A percentile compares a stretch with the other conserved stretches of the same genome.
Conservation (phyloP, 2,329 filamentous ascomycete species). For the Calonectria leucothoes region DNA sequence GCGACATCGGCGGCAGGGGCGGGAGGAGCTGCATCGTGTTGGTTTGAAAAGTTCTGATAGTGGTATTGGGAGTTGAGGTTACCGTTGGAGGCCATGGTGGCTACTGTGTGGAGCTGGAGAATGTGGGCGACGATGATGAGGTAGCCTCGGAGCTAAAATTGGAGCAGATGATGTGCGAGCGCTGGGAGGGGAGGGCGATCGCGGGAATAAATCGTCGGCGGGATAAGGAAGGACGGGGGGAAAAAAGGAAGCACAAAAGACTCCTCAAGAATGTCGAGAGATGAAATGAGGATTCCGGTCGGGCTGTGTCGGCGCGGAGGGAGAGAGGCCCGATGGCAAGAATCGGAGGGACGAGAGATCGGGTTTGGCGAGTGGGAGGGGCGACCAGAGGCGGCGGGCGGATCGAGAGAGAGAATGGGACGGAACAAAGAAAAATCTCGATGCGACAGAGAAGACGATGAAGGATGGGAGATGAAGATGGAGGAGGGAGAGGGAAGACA, state of each 20-base stretch:
- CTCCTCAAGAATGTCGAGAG: slow-evolving; percentile 18
- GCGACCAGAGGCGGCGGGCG: slow-evolving; percentile 32
- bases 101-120: slow-evolving; percentile 30
- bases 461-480: slow-evolving; percentile 17
- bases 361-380: slow-evolving; percentile 33
- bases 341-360: slow-evolving; percentile 31
- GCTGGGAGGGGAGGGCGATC: slow-evolving; percentile 33
- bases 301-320: slow-evolving; percentile 16
- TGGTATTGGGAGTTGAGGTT: slow-evolving; percentile 60
- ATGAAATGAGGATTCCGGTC: slow-evolving; percentile 31
- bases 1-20: slow-evolving; percentile 47
- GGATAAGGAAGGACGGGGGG: slow-evolving; percentile 5
- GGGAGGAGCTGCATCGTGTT: slow-evolving; percentile 50
- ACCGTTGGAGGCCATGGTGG: slow-evolving; percentile 69
- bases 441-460: slow-evolving; percentile 21
- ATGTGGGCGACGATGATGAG: slow-evolving; percentile 18
- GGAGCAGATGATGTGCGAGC: slow-evolving; percentile 27
- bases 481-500: slow-evolving; percentile 17
- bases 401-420: slow-evolving; percentile 18
- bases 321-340: slow-evolving; percentile 30
- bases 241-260: slow-evolving; percentile 22
- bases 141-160: slow-evolving; percentile 31
- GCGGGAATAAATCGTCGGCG: slow-evolving; percentile 22
- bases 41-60: slow-evolving; percentile 52
- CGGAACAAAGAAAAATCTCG: slow-evolving; percentile 27